phyloP scores from a whole-genome alignment of 2,329 filamentous ascomycete species.

The Aspergillus bombycis region DNA sequence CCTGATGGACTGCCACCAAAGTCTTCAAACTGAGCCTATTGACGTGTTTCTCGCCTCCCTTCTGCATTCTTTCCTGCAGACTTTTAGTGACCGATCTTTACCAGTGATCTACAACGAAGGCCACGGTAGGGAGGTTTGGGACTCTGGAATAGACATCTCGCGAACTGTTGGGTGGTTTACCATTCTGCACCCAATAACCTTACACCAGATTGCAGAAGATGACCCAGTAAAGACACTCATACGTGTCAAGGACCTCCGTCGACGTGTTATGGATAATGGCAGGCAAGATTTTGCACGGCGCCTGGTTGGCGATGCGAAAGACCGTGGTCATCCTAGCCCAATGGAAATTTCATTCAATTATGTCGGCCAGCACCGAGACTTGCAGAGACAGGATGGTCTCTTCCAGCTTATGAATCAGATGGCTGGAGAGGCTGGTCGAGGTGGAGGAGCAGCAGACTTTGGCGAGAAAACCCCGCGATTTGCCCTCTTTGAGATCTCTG shows the following conservation, averaged over 20 bases:
- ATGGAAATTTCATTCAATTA: constrained; percentile 50
- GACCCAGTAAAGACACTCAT: constrained; percentile 37
- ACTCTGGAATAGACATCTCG: constrained; percentile 50
- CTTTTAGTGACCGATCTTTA: constrained; percentile 44
- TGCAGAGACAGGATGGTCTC: constrained; percentile 49
- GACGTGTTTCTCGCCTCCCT: constrained; percentile 42
- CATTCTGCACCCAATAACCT: constrained; percentile 49
- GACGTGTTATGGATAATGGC: constrained; percentile 42
- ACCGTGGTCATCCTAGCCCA: constrained; percentile 42
- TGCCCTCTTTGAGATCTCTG: constrained; percentile 57
- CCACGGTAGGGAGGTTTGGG: constrained; percentile 52
- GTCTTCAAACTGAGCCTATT: constrained; percentile 39
- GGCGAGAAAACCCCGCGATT: constrained; percentile 50
- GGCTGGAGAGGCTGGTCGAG: constrained; percentile 50
- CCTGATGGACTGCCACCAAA: constrained; percentile 36
- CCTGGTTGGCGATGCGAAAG: constrained; percentile 33
- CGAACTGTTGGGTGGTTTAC: constrained; percentile 58
- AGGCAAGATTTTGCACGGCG: constrained; percentile 41
- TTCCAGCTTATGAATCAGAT: constrained; percentile 49
- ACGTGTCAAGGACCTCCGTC: constrained; percentile 44
- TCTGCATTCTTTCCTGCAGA: constrained; percentile 48
- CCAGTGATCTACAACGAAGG: constrained; percentile 54
- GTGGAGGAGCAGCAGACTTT: constrained; percentile 51
- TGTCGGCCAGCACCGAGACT: constrained; percentile 44
- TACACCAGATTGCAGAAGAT: constrained; percentile 29